These are phyloP conservation scores for Endoconidiophora laricicola DNA, from an alignment of 2,329 filamentous ascomycete species.

Conservation along the genomic window DNA sequence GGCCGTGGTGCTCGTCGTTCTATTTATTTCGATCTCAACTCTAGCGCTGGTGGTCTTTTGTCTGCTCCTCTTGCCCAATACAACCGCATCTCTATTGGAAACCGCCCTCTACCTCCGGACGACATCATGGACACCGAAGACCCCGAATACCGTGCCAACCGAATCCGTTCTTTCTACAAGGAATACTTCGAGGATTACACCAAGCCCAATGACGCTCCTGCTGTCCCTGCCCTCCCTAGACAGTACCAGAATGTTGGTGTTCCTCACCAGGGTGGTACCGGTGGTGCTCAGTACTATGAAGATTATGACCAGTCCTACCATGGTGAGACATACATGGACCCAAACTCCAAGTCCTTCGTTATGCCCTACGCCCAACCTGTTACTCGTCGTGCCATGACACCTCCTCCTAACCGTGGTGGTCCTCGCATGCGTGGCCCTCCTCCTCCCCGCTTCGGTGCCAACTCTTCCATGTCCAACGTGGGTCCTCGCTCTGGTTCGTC, in stretches of 20 bases:
- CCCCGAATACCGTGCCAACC: conserved; percentile 83
- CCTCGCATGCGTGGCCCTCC: conserved; percentile 27
- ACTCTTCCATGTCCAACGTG: conserved; percentile 4
- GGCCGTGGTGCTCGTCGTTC: conserved; percentile 21
- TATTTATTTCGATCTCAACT: conserved; percentile 16
- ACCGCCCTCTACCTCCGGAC: conserved; percentile 77
- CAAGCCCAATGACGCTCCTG: conserved; percentile 18
- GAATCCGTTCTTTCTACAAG: conserved; percentile 97
- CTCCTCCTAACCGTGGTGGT: conserved; percentile 47
- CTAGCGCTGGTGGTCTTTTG: conserved; percentile 23
- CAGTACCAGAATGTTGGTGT: conserved; percentile 16
- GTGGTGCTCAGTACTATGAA: conserved; percentile 41
- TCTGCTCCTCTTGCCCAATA: conserved; percentile 37
- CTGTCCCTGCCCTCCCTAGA: conserved; percentile 25
- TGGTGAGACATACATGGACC: conserved; percentile 53
- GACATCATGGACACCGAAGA: conserved; percentile 68
- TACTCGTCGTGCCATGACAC: conserved; percentile 85
- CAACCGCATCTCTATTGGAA: conserved; percentile 48
- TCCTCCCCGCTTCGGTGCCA: conserved; percentile 20
- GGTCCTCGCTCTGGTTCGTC: conserved; percentile 20
- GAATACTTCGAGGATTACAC: conserved; percentile 92
- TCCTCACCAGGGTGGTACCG: not conserved
- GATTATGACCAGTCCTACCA: conserved; percentile 58
- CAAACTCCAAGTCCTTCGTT: conserved; percentile 52
- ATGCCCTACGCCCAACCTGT: conserved; percentile 75